Percentiles rank a stretch among this genome's conserved stretches.
Evolutionary conservation across 129 eudicot genomes (phyloP).

Genomic region (Flaveria robusta): DNA sequence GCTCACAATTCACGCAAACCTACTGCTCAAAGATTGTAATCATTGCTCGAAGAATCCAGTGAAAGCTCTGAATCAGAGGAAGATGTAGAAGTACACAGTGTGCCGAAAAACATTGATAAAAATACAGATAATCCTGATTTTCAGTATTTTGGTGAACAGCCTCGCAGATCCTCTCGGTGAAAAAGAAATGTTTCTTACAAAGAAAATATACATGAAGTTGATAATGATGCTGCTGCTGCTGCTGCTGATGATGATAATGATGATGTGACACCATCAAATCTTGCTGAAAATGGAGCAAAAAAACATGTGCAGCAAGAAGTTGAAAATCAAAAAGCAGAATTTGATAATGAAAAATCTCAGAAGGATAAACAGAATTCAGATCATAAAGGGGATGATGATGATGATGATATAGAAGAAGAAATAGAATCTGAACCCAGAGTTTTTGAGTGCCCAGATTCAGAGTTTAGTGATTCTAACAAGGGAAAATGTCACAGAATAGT

Average conservation of each 20-base stretch:
- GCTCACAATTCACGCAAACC: not conserved
- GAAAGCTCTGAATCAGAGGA: slow-evolving; percentile 55
- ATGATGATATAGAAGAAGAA: slow-evolving; percentile 22
- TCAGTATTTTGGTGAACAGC: slow-evolving; percentile 35
- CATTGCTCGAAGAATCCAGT: slow-evolving; percentile 44
- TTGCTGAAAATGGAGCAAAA: not conserved
- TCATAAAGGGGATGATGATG: slow-evolving; percentile 31
- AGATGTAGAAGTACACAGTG: slow-evolving; percentile 31
- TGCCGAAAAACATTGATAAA: slow-evolving; percentile 23
- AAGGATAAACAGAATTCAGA: not conserved
- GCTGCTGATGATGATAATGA: slow-evolving; percentile 5
- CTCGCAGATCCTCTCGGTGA: slow-evolving; percentile 56
- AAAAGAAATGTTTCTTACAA: slow-evolving; percentile 55
- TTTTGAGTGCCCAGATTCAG: slow-evolving; percentile 54
- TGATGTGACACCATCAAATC: slow-evolving; percentile 25
- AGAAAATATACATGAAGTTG: slow-evolving; percentile 44
- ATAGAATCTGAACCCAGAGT: slow-evolving; percentile 27
- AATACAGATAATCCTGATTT: slow-evolving; percentile 11
- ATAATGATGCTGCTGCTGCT: no score
- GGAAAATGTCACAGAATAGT: no score
- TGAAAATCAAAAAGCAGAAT: slow-evolving; percentile 21
- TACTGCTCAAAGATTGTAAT: not conserved
- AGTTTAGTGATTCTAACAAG: slow-evolving; percentile 58
- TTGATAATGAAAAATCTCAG: not conserved
- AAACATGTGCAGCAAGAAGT: slow-evolving; percentile 14